These are phyloP conservation scores for Cinnamomum chago DNA, from an alignment of 164 flowering plant genomes.

Conservation along the genomic window DNA sequence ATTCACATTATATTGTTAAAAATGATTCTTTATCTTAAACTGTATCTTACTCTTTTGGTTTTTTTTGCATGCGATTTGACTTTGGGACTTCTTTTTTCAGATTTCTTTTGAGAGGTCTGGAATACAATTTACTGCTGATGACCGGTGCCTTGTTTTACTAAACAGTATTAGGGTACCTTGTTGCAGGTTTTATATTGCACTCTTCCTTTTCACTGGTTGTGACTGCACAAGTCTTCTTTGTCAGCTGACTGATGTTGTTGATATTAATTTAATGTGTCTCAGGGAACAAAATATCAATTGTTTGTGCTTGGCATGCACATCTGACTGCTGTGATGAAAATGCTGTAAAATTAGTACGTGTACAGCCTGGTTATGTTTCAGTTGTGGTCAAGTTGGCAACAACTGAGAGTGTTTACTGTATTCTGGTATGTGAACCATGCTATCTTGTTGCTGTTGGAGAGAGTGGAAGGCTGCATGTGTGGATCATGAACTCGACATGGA, in stretches of 20 bases:
- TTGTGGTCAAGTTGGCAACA: slow-evolving; percentile 46
- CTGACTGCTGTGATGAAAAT: slow-evolving; percentile 43
- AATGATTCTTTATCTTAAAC: background rate
- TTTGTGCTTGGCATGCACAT: slow-evolving; percentile 56
- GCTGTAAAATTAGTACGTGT: slow-evolving; percentile 68
- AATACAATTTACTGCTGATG: slow-evolving; percentile 76
- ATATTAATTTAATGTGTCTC: slow-evolving; percentile 17
- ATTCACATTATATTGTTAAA: too few relatives aligned
- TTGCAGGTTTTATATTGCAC: slow-evolving; percentile 64
- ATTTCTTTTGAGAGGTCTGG: slow-evolving; percentile 44
- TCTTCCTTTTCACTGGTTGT: background rate
- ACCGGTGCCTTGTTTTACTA: slow-evolving; percentile 53
- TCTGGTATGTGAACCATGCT: slow-evolving; percentile 71
- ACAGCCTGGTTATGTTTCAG: slow-evolving; percentile 59
- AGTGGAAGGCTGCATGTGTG: slow-evolving; percentile 69
- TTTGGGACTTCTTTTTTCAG: slow-evolving; percentile 31
- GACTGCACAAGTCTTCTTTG: background rate
- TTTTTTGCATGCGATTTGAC: slow-evolving; percentile 1
- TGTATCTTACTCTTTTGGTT: slow-evolving; percentile 1
- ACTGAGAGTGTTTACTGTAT: slow-evolving; percentile 39
- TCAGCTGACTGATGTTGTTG: slow-evolving; percentile 2
- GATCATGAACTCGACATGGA: slow-evolving; percentile 85
- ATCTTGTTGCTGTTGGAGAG: slow-evolving; percentile 70
- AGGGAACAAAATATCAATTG: slow-evolving; percentile 62
- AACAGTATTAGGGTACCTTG: slow-evolving; percentile 57